These are phyloP conservation scores for Oryza glumipatula DNA, from an alignment of 176 grass and related monocot species.

Conservation along the genomic window DNA sequence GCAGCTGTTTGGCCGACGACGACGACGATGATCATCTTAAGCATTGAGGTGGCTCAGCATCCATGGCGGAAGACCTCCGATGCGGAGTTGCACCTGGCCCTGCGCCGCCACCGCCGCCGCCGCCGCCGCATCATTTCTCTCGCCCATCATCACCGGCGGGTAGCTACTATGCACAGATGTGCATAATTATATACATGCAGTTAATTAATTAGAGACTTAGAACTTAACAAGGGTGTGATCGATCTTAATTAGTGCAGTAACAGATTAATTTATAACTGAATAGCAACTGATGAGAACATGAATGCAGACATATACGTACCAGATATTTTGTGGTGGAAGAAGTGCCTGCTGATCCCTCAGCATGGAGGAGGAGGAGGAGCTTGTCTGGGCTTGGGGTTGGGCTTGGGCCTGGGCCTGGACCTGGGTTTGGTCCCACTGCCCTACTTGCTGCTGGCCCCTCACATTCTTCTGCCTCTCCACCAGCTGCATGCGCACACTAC, in stretches of 20 bases:
- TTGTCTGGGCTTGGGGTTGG: conserved; percentile 42
- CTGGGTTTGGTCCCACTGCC: conserved; percentile 54
- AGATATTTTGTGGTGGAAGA: conserved; percentile 42
- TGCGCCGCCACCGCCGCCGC: neutral
- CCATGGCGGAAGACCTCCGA: conserved; percentile 49
- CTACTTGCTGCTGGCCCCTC: conserved; percentile 37
- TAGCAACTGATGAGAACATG: no score
- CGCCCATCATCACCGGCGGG: conserved; percentile 34
- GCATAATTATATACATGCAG: neutral
- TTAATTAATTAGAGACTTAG: neutral
- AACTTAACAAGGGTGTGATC: neutral
- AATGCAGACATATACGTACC: conserved; percentile 2
- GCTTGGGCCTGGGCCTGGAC: conserved; percentile 26
- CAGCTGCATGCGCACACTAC: conserved; percentile 39
- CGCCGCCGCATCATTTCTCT: conserved; percentile 9
- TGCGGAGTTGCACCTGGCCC: conserved; percentile 32
- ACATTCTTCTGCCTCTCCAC: conserved; percentile 54
- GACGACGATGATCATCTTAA: neutral
- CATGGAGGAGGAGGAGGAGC: conserved; percentile 54
- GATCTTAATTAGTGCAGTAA: no score
- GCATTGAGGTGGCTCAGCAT: conserved; percentile 62
- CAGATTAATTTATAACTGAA: no score
- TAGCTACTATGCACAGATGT: conserved; percentile 2
- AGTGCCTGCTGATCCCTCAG: conserved; percentile 45
- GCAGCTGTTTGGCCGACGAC: neutral